These are phyloP conservation scores for Venturiaceae sp. DNA, from an alignment of 2,329 filamentous ascomycete genomes.

Conservation along the genomic window DNA sequence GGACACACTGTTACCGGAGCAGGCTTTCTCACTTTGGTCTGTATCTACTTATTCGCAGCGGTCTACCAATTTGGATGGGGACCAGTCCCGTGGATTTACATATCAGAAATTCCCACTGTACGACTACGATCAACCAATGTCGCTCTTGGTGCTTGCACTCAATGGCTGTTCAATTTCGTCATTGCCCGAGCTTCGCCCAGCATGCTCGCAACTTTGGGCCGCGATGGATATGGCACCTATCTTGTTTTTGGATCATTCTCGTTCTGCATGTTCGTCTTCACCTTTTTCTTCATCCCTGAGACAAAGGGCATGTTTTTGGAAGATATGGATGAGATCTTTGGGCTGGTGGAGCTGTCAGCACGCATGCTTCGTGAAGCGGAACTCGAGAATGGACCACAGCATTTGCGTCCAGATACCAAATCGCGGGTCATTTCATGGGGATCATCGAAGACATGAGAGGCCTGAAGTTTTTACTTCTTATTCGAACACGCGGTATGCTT, in stretches of 20 bases:
- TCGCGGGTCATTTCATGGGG: neutral
- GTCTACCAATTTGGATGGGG: slow-evolving; percentile 58
- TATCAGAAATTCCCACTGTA: slow-evolving; percentile 60
- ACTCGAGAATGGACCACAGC: neutral
- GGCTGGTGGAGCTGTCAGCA: slow-evolving; percentile 25
- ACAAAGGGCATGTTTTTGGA: slow-evolving; percentile 47
- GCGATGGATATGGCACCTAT: slow-evolving; percentile 48
- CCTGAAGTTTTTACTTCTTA: no score
- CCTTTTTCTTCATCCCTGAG: slow-evolving; percentile 61
- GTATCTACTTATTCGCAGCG: slow-evolving; percentile 62
- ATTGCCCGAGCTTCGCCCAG: slow-evolving; percentile 58
- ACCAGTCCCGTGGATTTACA: slow-evolving; percentile 63
- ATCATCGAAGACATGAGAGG: neutral
- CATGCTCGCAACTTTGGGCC: slow-evolving; percentile 51
- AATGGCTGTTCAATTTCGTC: slow-evolving; percentile 68
- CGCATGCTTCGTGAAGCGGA: slow-evolving; percentile 1
- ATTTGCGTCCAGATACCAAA: neutral
- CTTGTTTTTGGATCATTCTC: slow-evolving; percentile 61
- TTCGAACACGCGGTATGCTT: no score
- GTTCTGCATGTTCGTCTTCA: slow-evolving; percentile 54
- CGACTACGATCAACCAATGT: slow-evolving; percentile 59
- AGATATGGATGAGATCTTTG: slow-evolving; percentile 55
- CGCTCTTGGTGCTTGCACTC: slow-evolving; percentile 56
- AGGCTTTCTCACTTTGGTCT: slow-evolving; percentile 60
- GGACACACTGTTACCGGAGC: slow-evolving; percentile 50